Evolutionary conservation across 1,284 basidiomycete species (phyloP), one percentile per base, ranked within the genome.

Genomic region (Cutaneotrichosporon curvatum): DNA sequence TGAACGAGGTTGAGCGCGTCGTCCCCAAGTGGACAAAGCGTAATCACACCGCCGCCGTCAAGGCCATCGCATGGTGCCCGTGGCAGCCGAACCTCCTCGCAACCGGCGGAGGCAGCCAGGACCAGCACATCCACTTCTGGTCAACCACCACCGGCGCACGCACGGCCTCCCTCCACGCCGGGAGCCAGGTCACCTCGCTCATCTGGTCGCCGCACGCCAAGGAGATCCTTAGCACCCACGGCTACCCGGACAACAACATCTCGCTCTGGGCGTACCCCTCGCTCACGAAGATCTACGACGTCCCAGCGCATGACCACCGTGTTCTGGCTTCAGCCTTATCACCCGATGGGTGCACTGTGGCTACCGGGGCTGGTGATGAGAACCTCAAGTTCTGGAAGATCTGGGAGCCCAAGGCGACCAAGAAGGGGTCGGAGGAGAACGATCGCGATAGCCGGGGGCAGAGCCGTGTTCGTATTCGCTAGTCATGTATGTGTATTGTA

Each of bases 1-100:
- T 69, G 3, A 43, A 60, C 21, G 82, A 56, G 22, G 63, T 65
- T 15, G 62, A 81, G 1, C 74, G 83, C 36, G 80, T 83, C 6
- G 76, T 79, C 47, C 83, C 86, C 2, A 84, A 87, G 62, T 88
- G 87, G 88, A 89, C 87, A 37, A 95, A 94, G 73, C 78, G 87
- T 37, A 94, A 90, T 67, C 91, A 96, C 70, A 88, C 85, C 0
- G 91, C 90, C 0, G 91, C 91, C 0, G 90, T 95, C 58, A 96
- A 96, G 84, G 92, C 91, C 0, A 75, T 99, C 37, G 88, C 90
- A 0, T 99, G 95, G 90, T 96, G 89, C 58, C 90, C 94, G 0
- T 97, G 94, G 91, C 88, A 94, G 73, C 81, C 85, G 0, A 85
- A 85, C 9, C 76, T 98, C 8, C 80, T 98, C 39, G 94, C 94